Evolutionary conservation across 768 basidiomycete genomes (phyloP).

Genomic region (Piloderma croceum): DNA sequence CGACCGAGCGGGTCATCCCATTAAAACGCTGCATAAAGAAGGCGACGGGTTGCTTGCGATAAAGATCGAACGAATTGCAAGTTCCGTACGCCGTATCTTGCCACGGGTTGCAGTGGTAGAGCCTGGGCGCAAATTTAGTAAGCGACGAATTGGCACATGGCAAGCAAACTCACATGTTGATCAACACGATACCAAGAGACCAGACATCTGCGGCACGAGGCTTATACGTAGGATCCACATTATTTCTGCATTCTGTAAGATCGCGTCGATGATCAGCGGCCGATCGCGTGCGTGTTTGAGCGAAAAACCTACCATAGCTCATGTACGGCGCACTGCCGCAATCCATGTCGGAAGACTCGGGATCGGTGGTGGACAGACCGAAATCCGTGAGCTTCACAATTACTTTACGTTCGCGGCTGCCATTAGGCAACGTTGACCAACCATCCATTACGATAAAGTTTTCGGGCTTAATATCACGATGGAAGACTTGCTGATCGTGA

Average conservation of each 20-base stretch:
- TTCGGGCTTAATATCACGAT: slow-evolving; percentile 99
- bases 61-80: slow-evolving; percentile 77
- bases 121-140: slow-evolving; percentile 52
- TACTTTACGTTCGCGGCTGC: slow-evolving; percentile 74
- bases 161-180: slow-evolving; percentile 75
- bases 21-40: slow-evolving; percentile 90
- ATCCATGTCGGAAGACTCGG: slow-evolving; percentile 91
- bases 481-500: slow-evolving; percentile 85
- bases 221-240: slow-evolving; percentile 88
- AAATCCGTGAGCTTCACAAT: slow-evolving; percentile 97
- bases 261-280: slow-evolving; percentile 1
- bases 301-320: slow-evolving; percentile 68
- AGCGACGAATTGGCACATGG: slow-evolving; percentile 8
- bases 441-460: slow-evolving; percentile 95
- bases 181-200: slow-evolving; percentile 97
- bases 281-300: not conserved
- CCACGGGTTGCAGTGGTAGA: slow-evolving; percentile 99
- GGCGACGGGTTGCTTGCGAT: slow-evolving; percentile 67
- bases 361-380: slow-evolving; percentile 86
- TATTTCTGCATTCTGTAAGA: slow-evolving; percentile 88
- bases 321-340: slow-evolving; percentile 99
- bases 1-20: slow-evolving; percentile 83
- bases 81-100: slow-evolving; percentile 83
- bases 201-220: slow-evolving; percentile 96
- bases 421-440: slow-evolving; percentile 46